A percentile compares a stretch with the other conserved stretches of the same genome.
phyloP scores from a whole-genome alignment of 108 stramenopile genomes.

The Nitzschia sp. region DNA sequence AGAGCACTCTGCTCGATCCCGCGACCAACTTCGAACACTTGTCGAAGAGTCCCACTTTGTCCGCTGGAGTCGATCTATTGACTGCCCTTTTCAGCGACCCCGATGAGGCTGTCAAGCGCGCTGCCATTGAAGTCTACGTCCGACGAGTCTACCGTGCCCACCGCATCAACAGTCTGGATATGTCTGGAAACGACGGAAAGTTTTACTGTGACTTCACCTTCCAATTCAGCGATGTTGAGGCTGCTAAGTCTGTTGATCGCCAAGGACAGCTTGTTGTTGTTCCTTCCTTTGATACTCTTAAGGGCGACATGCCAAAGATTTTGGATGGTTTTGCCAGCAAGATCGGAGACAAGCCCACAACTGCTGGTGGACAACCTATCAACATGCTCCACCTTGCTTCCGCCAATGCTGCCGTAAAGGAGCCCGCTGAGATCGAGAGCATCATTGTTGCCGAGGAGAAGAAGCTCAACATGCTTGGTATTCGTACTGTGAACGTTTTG shows the following conservation, averaged over 20 bases:
- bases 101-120: constrained; percentile 63
- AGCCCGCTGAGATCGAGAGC: constrained; percentile 54
- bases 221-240: constrained; percentile 84
- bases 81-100: constrained; percentile 85
- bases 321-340: constrained; percentile 59
- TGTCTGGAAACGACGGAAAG: constrained; percentile 64
- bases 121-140: constrained; percentile 88
- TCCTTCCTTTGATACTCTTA: constrained; percentile 43
- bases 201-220: constrained; percentile 86
- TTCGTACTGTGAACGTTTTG: constrained; percentile 85
- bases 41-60: constrained; percentile 75
- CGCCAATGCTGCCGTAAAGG: constrained; percentile 26
- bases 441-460: constrained; percentile 52
- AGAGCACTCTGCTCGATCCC: constrained; percentile 62
- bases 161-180: constrained; percentile 65
- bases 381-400: constrained; percentile 88
- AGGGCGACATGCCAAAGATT: constrained; percentile 60
- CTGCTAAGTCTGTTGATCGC: constrained; percentile 67
- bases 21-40: constrained; percentile 65
- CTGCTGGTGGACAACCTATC: constrained; percentile 58
- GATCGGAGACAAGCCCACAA: constrained; percentile 54
- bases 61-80: constrained; percentile 94
- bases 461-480: constrained; percentile 70
- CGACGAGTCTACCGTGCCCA: constrained; percentile 96
- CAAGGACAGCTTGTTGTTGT: constrained; percentile 70